phyloP scores from a whole-genome alignment of 2,329 filamentous ascomycete genomes.

The Huntiella moniliformis region DNA sequence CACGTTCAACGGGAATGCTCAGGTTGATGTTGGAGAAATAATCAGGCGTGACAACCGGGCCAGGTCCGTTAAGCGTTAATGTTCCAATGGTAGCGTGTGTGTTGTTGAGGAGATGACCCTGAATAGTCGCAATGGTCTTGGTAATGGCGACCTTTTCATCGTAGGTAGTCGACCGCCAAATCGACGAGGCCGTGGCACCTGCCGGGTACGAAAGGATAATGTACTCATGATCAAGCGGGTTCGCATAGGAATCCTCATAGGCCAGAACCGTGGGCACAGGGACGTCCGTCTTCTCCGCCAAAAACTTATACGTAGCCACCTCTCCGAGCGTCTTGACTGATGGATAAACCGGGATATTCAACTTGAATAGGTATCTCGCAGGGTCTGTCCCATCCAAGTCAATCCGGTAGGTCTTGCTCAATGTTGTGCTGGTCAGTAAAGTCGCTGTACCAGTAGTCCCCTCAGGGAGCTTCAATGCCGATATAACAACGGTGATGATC shows the following conservation, averaged over 20 bases:
- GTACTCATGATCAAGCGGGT: background rate
- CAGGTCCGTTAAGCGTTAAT: background rate
- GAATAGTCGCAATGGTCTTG: background rate
- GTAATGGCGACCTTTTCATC: background rate
- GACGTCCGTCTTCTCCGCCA: background rate
- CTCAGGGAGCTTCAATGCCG: background rate
- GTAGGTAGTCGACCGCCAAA: background rate
- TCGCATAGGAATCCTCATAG: background rate
- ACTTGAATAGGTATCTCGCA: background rate
- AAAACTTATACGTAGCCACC: background rate
- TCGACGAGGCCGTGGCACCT: background rate
- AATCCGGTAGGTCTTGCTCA: conserved; percentile 1
- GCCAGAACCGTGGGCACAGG: background rate
- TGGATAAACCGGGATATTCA: conserved; percentile 1
- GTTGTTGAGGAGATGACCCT: background rate
- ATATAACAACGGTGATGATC: background rate
- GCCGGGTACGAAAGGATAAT: background rate
- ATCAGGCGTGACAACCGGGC: background rate
- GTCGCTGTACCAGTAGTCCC: background rate
- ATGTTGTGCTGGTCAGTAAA: background rate
- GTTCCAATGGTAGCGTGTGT: background rate
- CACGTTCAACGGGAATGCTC: background rate
- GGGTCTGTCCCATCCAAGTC: background rate
- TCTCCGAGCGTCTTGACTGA: background rate
- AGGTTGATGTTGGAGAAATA: background rate